phyloP scores from a whole-genome alignment of 805 yeast genomes.

The Candida oleophila region DNA sequence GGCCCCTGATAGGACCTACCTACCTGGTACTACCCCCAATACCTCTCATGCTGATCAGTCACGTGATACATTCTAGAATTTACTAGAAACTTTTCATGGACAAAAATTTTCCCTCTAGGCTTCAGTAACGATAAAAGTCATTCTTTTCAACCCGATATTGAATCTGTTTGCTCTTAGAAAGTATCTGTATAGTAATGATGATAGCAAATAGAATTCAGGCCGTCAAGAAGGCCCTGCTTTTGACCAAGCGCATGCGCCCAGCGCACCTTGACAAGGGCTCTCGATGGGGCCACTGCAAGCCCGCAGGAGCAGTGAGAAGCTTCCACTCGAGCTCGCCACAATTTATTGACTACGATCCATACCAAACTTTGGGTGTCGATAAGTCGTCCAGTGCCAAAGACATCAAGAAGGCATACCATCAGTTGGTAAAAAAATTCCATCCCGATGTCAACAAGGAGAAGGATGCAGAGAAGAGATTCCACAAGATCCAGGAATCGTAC shows the following conservation, averaged over 20 bases:
- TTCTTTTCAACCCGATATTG: neutral
- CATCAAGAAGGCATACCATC: constrained; percentile 91
- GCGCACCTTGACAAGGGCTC: too few species aligned
- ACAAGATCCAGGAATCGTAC: constrained; percentile 90
- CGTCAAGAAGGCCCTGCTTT: neutral
- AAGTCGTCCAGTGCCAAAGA: constrained; percentile 72
- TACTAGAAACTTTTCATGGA: neutral
- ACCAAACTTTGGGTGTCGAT: constrained; percentile 75
- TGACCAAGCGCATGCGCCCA: neutral
- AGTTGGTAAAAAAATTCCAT: constrained; percentile 89
- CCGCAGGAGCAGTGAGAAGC: neutral
- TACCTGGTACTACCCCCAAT: too few species aligned
- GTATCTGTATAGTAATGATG: neutral
- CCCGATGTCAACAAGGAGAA: constrained; percentile 95
- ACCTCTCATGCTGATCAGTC: too few species aligned
- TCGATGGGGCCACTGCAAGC: neutral
- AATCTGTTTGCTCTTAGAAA: neutral
- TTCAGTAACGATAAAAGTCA: neutral
- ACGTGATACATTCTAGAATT: neutral
- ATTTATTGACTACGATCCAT: constrained; percentile 65
- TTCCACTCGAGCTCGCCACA: constrained; percentile 45
- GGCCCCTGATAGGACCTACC: too few species aligned
- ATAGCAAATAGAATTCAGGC: neutral
- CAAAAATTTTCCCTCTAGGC: neutral
- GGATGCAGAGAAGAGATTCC: constrained; percentile 86